A percentile compares a stretch with the other conserved stretches of the same genome.
phyloP scores from a whole-genome alignment of 2,329 filamentous ascomycete genomes.

The Ophiosphaerella korrae region DNA sequence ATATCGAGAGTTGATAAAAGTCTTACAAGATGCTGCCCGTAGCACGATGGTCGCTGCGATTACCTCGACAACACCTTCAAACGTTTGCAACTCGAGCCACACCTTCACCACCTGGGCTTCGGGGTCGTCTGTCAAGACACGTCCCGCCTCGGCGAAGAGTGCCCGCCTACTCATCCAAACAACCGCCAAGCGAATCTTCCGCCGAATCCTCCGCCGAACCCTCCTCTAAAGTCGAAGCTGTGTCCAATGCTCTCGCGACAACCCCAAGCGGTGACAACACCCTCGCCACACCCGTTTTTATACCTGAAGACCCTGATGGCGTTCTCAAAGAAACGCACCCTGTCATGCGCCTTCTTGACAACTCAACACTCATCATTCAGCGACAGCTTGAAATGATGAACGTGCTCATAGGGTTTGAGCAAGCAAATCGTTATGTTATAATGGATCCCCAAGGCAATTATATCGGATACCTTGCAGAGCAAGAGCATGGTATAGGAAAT shows the following conservation, averaged over 20 bases:
- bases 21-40: slow-evolving; percentile 28
- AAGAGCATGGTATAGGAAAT: slow-evolving; percentile 63
- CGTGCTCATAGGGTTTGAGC: slow-evolving; percentile 68
- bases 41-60: slow-evolving; percentile 33
- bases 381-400: slow-evolving; percentile 70
- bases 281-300: slow-evolving; percentile 64
- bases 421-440: slow-evolving; percentile 69
- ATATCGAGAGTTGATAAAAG: background rate
- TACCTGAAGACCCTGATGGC: slow-evolving; percentile 64
- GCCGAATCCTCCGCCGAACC: slow-evolving; percentile 20
- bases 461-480: slow-evolving; percentile 68
- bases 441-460: slow-evolving; percentile 68
- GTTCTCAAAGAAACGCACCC: slow-evolving; percentile 65
- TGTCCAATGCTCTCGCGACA: slow-evolving; percentile 53
- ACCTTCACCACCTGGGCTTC: slow-evolving; percentile 24
- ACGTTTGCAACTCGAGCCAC: slow-evolving; percentile 29
- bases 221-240: slow-evolving; percentile 48
- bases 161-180: slow-evolving; percentile 16
- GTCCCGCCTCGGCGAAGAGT: slow-evolving; percentile 16
- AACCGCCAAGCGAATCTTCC: slow-evolving; percentile 16
- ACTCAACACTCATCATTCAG: slow-evolving; percentile 67
- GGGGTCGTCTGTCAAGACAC: slow-evolving; percentile 28
- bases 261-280: slow-evolving; percentile 51
- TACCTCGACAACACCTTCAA: slow-evolving; percentile 30
- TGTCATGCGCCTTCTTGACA: slow-evolving; percentile 61